phyloP scores from a whole-genome alignment of 164 flowering plant species.

The Sedum album region DNA sequence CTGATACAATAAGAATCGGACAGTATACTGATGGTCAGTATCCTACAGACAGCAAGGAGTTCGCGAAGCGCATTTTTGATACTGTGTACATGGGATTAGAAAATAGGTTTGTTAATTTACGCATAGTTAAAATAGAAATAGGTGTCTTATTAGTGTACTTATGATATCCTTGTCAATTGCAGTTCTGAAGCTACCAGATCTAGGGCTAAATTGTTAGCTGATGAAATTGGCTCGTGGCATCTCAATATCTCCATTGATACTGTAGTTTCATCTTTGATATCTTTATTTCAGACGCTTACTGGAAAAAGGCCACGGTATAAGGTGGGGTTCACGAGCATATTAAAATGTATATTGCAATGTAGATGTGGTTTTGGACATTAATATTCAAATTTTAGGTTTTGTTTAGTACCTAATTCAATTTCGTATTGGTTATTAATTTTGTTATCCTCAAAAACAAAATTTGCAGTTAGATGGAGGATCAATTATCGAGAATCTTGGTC shows the following conservation, averaged over 20 bases:
- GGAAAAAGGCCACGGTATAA: constrained; percentile 89
- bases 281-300: constrained; percentile 75
- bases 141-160: too few species aligned
- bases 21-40: constrained; percentile 63
- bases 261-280: constrained; percentile 67
- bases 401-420: too few species aligned
- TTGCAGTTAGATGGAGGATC: constrained; percentile 94
- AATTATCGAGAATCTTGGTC: constrained; percentile 67
- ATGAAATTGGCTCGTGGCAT: constrained; percentile 98
- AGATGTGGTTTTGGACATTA: neutral
- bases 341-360: neutral
- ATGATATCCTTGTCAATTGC: constrained; percentile 15
- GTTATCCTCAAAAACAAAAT: neutral
- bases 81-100: constrained; percentile 92
- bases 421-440: too few species aligned
- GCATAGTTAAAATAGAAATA: neutral
- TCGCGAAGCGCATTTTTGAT: constrained; percentile 87
- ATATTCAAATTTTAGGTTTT: too few species aligned
- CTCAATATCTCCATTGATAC: constrained; percentile 75
- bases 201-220: constrained; percentile 72
- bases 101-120: constrained; percentile 53
- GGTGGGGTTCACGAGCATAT: constrained; percentile 26
- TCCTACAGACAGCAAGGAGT: constrained; percentile 90
- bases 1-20: constrained; percentile 92
- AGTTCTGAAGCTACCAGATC: constrained; percentile 76